These are phyloP conservation scores for Botrytis porri DNA, from an alignment of 2,329 filamentous ascomycete genomes.

Conservation along the genomic window DNA sequence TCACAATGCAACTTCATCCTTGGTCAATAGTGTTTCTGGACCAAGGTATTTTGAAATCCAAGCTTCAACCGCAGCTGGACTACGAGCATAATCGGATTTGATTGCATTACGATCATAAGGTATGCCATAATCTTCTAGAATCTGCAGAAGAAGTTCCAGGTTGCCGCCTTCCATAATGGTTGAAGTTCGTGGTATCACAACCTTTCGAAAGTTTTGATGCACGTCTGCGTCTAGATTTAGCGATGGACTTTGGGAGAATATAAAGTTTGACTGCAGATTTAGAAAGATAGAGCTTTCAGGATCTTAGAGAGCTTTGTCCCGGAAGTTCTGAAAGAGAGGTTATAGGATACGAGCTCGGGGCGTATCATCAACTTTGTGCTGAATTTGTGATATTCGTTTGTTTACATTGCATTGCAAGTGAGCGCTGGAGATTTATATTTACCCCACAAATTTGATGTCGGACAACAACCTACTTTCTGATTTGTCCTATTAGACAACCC, in stretches of 20 bases:
- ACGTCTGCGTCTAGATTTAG: background rate
- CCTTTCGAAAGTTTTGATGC: background rate
- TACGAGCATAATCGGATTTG: conserved; percentile 28
- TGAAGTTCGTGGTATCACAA: background rate
- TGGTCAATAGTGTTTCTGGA: conserved; percentile 51
- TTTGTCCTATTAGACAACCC: background rate
- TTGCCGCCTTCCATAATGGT: conserved; percentile 31
- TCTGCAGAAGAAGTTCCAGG: conserved; percentile 29
- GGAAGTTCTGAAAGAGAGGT: background rate
- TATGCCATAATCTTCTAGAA: conserved; percentile 35
- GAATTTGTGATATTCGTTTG: background rate
- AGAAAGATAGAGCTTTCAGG: background rate
- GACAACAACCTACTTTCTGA: background rate
- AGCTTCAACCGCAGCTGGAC: conserved; percentile 31
- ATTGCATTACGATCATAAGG: conserved; percentile 34
- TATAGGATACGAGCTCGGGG: background rate
- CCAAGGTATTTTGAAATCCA: conserved; percentile 52
- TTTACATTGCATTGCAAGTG: background rate
- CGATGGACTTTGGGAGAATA: background rate
- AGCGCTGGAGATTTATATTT: background rate
- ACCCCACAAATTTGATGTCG: conserved; percentile 1
- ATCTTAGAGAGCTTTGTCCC: background rate
- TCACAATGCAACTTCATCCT: conserved; percentile 54
- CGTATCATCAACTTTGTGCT: background rate
- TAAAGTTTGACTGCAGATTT: background rate